These are phyloP conservation scores for Ocimum tenuiflorum DNA, from an alignment of 257 asterid genomes.

Conservation along the genomic window DNA sequence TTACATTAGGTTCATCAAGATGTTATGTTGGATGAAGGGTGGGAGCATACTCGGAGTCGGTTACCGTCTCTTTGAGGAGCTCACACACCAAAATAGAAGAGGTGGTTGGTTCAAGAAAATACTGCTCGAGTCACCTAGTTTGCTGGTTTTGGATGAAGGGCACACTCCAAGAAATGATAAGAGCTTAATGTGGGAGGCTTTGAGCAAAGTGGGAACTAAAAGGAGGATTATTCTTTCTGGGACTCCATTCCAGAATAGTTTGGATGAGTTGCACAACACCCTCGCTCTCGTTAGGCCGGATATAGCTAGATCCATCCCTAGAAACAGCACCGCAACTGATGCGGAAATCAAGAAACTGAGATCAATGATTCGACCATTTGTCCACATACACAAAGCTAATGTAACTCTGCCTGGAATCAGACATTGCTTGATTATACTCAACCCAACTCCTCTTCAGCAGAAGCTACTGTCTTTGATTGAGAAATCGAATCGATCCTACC, in stretches of 20 bases:
- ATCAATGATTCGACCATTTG: constrained; percentile 49
- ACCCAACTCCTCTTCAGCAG: constrained; percentile 49
- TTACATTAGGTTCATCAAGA: constrained; percentile 33
- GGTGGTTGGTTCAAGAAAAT: constrained; percentile 26
- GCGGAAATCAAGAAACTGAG: constrained; percentile 34
- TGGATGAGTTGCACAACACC: constrained; percentile 57
- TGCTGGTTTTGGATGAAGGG: constrained; percentile 73
- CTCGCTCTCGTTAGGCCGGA: constrained; percentile 53
- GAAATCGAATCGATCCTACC: background rate
- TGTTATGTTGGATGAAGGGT: constrained; percentile 47
- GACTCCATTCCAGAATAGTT: constrained; percentile 77
- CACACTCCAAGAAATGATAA: constrained; percentile 65
- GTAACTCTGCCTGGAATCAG: constrained; percentile 56
- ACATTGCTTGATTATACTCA: constrained; percentile 38
- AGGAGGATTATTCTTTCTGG: constrained; percentile 72
- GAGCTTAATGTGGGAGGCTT: constrained; percentile 49
- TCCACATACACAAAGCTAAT: constrained; percentile 51
- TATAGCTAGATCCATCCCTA: constrained; percentile 32
- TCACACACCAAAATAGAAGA: constrained; percentile 12
- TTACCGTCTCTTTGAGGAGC: constrained; percentile 45
- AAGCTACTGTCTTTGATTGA: too few species aligned
- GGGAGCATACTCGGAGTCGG: constrained; percentile 49
- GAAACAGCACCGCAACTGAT: background rate
- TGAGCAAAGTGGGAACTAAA: constrained; percentile 40
- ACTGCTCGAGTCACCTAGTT: constrained; percentile 50